Evolutionary conservation across 1,139 yeast genomes (phyloP), one percentile per base, ranked within the genome.

Genomic region (Spencermartinsiella ligniputridi): DNA sequence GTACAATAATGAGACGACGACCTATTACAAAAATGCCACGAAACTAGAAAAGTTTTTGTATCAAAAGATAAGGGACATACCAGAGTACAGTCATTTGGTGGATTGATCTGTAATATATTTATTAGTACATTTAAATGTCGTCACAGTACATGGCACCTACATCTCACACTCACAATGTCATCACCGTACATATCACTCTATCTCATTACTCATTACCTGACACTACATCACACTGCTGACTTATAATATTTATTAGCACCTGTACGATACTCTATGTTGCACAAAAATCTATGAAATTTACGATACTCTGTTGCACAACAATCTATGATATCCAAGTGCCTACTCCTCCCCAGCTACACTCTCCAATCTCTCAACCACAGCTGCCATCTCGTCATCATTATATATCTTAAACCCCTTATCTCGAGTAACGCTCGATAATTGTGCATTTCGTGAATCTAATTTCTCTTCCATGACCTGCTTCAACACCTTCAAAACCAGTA

Each of bases 391-490:
- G 41, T 79, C 88, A 57, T 90, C 96, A 39, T 75, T 73, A 67
- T 94, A 94, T 49, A 92, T 82, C 65, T 83, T 79, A 70, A 89
- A 94, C 0, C 98, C 98, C 34, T 76, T 78, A 29, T 82, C 94
- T 56, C 76, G 75, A 29, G 98, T 92, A 40, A 94, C 96, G 58
- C 92, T 78, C 41, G 98, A 95, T 60, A 94, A 76, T 70, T 94
- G 98, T 32, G 96, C 96, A 64, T 94, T 94, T 58, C 85, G 87
- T 50, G 95, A 85, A 66, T 94, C 97, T 61, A 94, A 75, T 69
- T 92, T 92, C 69, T 94, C 99, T 71, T 94, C 99, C 99, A 94
- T 94, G 40, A 94, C 99, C 69, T 94, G 98, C 66, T 90, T 90
- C 60, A 94, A 76, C 46, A 87, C 87, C 72, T 90, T 90, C 62